These are phyloP conservation scores for Podospora pseudopauciseta DNA, from an alignment of 495 filamentous ascomycete species.

Conservation along the genomic window DNA sequence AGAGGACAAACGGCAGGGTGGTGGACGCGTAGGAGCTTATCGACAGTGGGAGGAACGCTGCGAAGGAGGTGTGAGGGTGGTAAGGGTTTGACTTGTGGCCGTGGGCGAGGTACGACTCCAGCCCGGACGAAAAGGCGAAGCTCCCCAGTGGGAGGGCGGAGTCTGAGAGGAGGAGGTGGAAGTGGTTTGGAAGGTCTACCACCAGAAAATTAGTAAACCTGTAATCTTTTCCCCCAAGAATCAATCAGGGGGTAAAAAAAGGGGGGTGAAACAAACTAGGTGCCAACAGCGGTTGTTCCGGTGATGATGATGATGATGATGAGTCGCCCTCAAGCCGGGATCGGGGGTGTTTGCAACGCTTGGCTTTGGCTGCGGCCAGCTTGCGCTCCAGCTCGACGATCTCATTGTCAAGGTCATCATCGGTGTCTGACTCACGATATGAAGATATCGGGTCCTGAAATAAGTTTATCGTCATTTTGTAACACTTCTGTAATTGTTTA, in stretches of 20 bases:
- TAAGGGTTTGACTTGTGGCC: conserved; percentile 39
- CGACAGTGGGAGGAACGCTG: conserved; percentile 74
- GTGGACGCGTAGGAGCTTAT: conserved; percentile 73
- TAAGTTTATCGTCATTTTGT: background rate
- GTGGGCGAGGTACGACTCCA: conserved; percentile 93
- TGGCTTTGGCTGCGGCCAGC: conserved; percentile 35
- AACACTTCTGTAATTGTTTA: background rate
- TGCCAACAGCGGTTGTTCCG: background rate
- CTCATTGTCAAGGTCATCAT: conserved; percentile 24
- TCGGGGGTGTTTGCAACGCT: conserved; percentile 12
- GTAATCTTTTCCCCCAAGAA: background rate
- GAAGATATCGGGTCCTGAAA: background rate
- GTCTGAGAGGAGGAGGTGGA: conserved; percentile 88
- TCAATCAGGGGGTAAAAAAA: background rate
- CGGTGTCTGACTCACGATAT: background rate
- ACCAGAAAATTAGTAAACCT: background rate
- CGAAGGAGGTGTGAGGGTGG: conserved; percentile 49
- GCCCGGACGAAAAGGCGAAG: conserved; percentile 91
- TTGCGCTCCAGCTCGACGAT: conserved; percentile 40
- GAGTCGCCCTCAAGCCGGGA: background rate
- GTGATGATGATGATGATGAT: background rate
- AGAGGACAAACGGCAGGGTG: conserved; percentile 79
- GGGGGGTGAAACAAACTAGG: conserved; percentile 1
- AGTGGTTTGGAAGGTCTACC: conserved; percentile 46
- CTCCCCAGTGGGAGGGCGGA: conserved; percentile 93